Conservation (phyloP, 495 filamentous ascomycete genomes). For the Mytilinidion resinicola region DNA sequence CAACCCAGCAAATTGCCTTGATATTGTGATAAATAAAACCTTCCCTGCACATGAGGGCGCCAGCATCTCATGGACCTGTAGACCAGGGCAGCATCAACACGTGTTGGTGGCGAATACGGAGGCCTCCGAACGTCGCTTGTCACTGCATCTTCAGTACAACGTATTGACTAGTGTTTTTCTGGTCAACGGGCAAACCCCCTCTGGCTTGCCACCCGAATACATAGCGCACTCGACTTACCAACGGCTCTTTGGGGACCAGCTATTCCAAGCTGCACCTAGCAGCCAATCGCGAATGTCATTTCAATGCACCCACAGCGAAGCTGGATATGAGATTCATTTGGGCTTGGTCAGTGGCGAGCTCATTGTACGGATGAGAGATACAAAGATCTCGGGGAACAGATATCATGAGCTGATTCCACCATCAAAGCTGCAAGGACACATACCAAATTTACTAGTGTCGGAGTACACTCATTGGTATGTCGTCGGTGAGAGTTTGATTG, state of each 20-base stretch:
- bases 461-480: conserved; percentile 55
- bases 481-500: conserved; percentile 37
- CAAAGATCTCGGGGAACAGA: background rate
- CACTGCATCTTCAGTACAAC: conserved; percentile 41
- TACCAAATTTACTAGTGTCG: conserved; percentile 43
- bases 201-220: conserved; percentile 44
- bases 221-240: conserved; percentile 36
- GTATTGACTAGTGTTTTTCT: conserved; percentile 50
- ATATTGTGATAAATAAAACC: background rate
- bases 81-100: background rate
- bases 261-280: conserved; percentile 39
- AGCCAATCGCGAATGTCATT: conserved; percentile 42
- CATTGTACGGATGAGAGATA: conserved; percentile 21
- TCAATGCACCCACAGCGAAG: conserved; percentile 26
- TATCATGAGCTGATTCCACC: conserved; percentile 43
- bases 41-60: background rate
- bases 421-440: conserved; percentile 35
- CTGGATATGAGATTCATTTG: conserved; percentile 38
- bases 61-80: background rate
- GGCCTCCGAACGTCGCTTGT: background rate
- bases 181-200: conserved; percentile 48
- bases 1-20: background rate
- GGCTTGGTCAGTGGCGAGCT: conserved; percentile 29
- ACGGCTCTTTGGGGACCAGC: conserved; percentile 40
- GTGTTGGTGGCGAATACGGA: background rate